Evolutionary conservation across 2,329 filamentous ascomycete species (phyloP).

Genomic region (Cladosporium sp.): DNA sequence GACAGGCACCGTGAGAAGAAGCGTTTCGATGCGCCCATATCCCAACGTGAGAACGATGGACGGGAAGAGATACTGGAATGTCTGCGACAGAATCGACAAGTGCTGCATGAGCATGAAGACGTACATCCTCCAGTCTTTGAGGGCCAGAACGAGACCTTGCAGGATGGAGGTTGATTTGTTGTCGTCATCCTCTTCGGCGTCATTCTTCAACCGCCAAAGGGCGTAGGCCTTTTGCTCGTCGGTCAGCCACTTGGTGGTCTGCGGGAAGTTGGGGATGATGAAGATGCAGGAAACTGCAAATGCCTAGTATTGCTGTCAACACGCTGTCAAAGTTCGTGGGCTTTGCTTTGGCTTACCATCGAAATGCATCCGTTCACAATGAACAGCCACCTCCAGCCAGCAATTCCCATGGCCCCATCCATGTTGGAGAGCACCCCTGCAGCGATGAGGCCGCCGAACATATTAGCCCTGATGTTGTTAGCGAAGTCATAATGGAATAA

Average conservation of each 20-base stretch:
- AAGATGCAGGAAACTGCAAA: conserved; percentile 23
- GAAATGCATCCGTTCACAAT: conserved; percentile 34
- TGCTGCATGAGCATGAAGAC: conserved; percentile 53
- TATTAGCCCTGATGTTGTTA: conserved; percentile 30
- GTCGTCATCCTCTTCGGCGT: conserved; percentile 43
- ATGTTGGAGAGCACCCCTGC: conserved; percentile 42
- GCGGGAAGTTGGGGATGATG: conserved; percentile 48
- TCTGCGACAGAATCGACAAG: conserved; percentile 48
- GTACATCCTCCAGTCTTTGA: conserved; percentile 49
- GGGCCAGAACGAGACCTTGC: conserved; percentile 45
- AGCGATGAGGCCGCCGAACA: conserved; percentile 47
- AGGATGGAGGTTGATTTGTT: conserved; percentile 36
- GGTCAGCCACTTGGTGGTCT: conserved; percentile 49
- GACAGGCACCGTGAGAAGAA: conserved; percentile 52
- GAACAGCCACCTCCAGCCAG: conserved; percentile 39
- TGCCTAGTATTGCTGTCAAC: neutral
- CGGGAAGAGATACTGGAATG: conserved; percentile 63
- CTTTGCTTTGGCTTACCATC: neutral
- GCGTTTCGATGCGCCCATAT: conserved; percentile 50
- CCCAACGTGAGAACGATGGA: conserved; percentile 59
- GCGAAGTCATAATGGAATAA: conserved; percentile 19
- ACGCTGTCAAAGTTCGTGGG: too few species aligned
- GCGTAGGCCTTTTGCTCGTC: conserved; percentile 51
- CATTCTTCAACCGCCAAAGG: conserved; percentile 47
- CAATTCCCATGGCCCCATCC: conserved; percentile 32